Percentiles rank a stretch among this genome's conserved stretches.
Conservation (phyloP, 2,329 filamentous ascomycete genomes). For the Colletotrichum sp. region DNA sequence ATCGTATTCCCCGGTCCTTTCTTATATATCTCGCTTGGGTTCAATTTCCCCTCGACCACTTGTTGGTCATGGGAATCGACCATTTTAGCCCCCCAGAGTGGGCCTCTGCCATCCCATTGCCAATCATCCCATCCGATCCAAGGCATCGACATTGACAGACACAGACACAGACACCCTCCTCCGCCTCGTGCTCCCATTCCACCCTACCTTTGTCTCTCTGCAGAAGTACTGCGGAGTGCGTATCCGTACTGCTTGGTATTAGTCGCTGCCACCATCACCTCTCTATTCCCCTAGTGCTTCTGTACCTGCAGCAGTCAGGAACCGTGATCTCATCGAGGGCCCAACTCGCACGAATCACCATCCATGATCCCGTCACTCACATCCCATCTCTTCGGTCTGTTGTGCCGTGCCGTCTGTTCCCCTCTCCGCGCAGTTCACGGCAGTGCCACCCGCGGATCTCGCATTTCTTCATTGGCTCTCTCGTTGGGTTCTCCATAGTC, state of each 20-base stretch:
- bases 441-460: background rate
- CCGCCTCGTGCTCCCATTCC: background rate
- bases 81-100: background rate
- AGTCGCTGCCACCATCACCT: background rate
- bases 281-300: background rate
- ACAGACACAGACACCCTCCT: background rate
- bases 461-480: background rate
- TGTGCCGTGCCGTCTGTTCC: background rate
- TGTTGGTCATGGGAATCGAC: slow-evolving; percentile 5
- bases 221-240: background rate
- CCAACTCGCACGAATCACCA: background rate
- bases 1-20: slow-evolving; percentile 12
- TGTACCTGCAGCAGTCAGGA: slow-evolving; percentile 5
- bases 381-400: background rate
- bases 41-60: slow-evolving; percentile 14
- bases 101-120: background rate
- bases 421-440: background rate
- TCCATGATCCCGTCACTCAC: background rate
- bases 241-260: background rate
- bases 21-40: slow-evolving; percentile 3
- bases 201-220: background rate
- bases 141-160: slow-evolving; percentile 2
- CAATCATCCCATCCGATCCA: background rate
- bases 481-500: background rate
- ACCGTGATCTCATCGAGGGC: slow-evolving; percentile 5